Percentiles rank a stretch among this genome's conserved stretches.
These are phyloP conservation scores for Clarireedia hainanense DNA, from an alignment of 2,329 filamentous ascomycete genomes.

Conservation along the genomic window DNA sequence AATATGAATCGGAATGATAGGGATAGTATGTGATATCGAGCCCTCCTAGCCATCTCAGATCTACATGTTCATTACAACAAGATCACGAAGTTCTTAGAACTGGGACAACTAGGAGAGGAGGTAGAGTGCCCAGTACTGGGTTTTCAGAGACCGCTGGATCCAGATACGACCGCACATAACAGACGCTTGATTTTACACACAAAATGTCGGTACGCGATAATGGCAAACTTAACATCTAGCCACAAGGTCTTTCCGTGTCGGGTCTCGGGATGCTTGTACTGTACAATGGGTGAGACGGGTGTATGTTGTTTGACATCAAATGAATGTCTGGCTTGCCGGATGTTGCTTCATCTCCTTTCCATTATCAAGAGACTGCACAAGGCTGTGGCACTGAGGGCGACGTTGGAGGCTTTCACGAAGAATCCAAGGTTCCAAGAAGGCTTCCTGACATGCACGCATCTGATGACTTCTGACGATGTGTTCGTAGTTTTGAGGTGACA, in stretches of 20 bases:
- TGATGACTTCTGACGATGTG: slow-evolving; percentile 7
- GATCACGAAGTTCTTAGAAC: too few species aligned
- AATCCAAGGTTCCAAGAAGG: not conserved
- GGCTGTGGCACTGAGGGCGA: not conserved
- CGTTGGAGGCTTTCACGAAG: too few species aligned
- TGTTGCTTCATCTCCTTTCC: slow-evolving; percentile 1
- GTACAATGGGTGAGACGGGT: slow-evolving; percentile 1
- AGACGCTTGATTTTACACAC: not conserved
- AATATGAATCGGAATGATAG: too few species aligned
- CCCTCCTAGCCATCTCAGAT: too few species aligned
- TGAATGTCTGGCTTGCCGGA: slow-evolving; percentile 5
- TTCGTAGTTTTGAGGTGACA: not conserved
- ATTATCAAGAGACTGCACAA: not conserved
- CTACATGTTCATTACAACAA: too few species aligned
- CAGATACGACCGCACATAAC: too few species aligned
- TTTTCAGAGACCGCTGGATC: too few species aligned
- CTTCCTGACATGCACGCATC: not conserved
- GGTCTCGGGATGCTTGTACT: not conserved
- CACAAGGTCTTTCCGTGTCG: slow-evolving; percentile 1
- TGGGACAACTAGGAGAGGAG: too few species aligned
- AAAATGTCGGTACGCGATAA: not conserved
- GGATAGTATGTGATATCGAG: too few species aligned
- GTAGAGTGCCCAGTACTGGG: too few species aligned
- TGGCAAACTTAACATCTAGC: not conserved
- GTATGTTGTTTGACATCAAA: slow-evolving; percentile 4